Percentiles rank a stretch among this genome's conserved stretches.
These are phyloP conservation scores for Leccinellum luteum DNA, from an alignment of 768 basidiomycete genomes.

Conservation along the genomic window DNA sequence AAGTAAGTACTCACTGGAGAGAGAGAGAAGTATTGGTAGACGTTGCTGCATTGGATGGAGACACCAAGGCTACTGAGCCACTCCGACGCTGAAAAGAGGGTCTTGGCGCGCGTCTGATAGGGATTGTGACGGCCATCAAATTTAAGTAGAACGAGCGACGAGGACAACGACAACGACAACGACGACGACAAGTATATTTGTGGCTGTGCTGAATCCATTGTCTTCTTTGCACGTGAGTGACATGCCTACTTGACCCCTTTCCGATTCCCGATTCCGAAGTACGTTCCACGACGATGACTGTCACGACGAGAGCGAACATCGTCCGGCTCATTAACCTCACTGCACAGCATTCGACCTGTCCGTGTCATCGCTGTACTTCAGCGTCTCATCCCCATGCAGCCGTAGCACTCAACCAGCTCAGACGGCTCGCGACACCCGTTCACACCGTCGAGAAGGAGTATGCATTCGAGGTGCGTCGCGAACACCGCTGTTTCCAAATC, in stretches of 20 bases:
- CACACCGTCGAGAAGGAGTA: conserved; percentile 78
- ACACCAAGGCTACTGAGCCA: conserved; percentile 22
- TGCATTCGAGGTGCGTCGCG: conserved; percentile 71
- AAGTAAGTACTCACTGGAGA: conserved; percentile 30
- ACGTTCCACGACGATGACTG: conserved; percentile 28
- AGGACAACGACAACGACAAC: background rate
- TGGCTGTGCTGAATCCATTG: conserved; percentile 15
- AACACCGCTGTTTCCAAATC: background rate
- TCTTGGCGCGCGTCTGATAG: conserved; percentile 46
- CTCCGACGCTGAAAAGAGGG: conserved; percentile 37
- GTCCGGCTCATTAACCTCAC: conserved; percentile 68
- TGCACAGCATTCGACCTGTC: conserved; percentile 70
- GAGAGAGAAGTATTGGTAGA: conserved; percentile 16
- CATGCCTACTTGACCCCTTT: background rate
- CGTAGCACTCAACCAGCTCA: conserved; percentile 55
- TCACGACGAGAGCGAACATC: conserved; percentile 59
- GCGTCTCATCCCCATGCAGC: conserved; percentile 37
- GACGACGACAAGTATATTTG: background rate
- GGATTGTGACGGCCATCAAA: conserved; percentile 43
- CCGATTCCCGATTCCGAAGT: background rate
- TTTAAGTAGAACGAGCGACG: background rate
- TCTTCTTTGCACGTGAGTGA: conserved; percentile 13
- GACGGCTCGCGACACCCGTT: conserved; percentile 77
- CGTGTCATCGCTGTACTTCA: conserved; percentile 69
- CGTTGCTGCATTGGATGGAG: conserved; percentile 19